Percentiles rank a stretch among this genome's conserved stretches.
Conservation (phyloP, 176 grass and related monocot genomes). For the Oryza rufipogon region DNA sequence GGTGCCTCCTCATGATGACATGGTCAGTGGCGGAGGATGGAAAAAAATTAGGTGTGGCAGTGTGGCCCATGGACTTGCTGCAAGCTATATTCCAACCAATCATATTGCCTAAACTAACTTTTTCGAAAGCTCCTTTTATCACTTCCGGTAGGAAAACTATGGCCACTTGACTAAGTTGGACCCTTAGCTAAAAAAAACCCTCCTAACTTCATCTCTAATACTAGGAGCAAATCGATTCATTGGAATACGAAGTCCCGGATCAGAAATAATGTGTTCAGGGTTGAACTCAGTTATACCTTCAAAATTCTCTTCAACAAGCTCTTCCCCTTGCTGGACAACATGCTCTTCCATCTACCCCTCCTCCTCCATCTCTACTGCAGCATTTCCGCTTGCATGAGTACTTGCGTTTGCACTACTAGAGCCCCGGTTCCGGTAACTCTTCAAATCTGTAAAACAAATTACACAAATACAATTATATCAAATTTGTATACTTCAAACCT, state of each 20-base stretch:
- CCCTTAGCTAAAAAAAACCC: not conserved
- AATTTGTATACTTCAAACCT: no score
- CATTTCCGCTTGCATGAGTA: no score
- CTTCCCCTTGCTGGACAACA: not conserved
- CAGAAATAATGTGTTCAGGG: not conserved
- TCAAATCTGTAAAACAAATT: no score
- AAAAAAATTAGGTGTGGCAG: no score
- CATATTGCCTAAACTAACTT: not conserved
- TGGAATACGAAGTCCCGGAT: no score
- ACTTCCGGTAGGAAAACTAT: not conserved
- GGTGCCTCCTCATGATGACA: no score
- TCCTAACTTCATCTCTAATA: not conserved
- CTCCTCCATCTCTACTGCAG: not conserved
- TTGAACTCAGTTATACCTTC: not conserved
- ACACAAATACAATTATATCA: no score
- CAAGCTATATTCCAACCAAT: not conserved
- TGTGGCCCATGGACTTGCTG: no score
- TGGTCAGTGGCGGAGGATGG: no score
- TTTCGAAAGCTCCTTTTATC: not conserved
- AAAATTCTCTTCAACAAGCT: not conserved
- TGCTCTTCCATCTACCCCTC: not conserved
- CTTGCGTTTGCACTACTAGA: no score
- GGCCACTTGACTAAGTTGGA: not conserved
- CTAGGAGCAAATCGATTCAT: not conserved
- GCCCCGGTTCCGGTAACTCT: no score